phyloP scores from a whole-genome alignment of 2,329 filamentous ascomycete genomes.

The Stemphylium beticola region DNA sequence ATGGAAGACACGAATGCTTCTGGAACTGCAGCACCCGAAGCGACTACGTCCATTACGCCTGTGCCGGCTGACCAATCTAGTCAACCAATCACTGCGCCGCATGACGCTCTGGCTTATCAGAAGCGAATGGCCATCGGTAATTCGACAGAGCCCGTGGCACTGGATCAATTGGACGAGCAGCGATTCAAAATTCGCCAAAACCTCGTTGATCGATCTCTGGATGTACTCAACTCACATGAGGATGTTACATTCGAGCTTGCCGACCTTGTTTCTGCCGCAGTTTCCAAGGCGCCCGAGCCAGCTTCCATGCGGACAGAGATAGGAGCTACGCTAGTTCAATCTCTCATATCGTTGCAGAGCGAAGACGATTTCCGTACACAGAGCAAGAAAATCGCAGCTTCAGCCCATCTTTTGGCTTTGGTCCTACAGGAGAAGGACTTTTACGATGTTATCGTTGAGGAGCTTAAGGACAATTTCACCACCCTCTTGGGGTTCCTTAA shows the following conservation, averaged over 20 bases:
- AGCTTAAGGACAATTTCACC: slow-evolving; percentile 76
- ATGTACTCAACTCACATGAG: slow-evolving; percentile 86
- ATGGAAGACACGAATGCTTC: slow-evolving; percentile 46
- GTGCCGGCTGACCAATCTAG: slow-evolving; percentile 24
- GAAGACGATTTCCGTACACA: slow-evolving; percentile 62
- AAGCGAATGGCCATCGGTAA: slow-evolving; percentile 43
- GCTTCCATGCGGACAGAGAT: slow-evolving; percentile 72
- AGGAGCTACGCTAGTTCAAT: slow-evolving; percentile 81
- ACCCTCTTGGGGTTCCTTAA: slow-evolving; percentile 82
- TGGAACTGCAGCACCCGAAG: slow-evolving; percentile 16
- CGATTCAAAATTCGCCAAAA: slow-evolving; percentile 74
- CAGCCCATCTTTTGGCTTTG: slow-evolving; percentile 88
- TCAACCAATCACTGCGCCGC: slow-evolving; percentile 19
- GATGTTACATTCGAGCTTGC: slow-evolving; percentile 89
- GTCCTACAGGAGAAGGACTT: slow-evolving; percentile 84
- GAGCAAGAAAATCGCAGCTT: slow-evolving; percentile 80
- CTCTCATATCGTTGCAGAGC: slow-evolving; percentile 72
- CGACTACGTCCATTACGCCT: slow-evolving; percentile 21
- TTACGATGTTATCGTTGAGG: slow-evolving; percentile 75
- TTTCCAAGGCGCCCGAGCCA: slow-evolving; percentile 65
- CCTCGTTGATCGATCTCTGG: slow-evolving; percentile 86
- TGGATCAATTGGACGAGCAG: slow-evolving; percentile 80
- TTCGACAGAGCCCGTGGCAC: slow-evolving; percentile 58
- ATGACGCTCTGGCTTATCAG: slow-evolving; percentile 42
- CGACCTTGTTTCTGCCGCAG: slow-evolving; percentile 80